phyloP scores from a whole-genome alignment of 2,329 filamentous ascomycete genomes.

The Basipetospora chlamydospora region DNA sequence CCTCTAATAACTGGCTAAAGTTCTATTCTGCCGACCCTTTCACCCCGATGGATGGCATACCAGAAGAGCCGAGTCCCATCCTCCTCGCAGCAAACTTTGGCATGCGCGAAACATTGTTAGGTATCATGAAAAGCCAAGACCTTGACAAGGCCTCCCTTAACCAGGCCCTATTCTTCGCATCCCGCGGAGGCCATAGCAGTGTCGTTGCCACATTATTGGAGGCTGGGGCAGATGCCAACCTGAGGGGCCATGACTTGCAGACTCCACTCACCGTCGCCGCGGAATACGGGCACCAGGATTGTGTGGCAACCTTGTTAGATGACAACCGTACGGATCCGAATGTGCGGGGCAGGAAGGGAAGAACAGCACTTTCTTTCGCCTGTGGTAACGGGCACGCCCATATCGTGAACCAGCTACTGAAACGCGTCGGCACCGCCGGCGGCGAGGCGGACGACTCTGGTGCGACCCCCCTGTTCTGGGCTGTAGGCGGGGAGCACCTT shows the following conservation, averaged over 20 bases:
- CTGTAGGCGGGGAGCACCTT: conserved; percentile 14
- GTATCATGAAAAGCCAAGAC: conserved; percentile 8
- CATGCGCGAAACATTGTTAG: conserved; percentile 11
- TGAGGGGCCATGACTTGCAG: conserved; percentile 9
- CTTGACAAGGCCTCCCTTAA: conserved; percentile 7
- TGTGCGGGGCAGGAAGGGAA: conserved; percentile 8
- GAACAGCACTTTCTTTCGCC: conserved; percentile 19
- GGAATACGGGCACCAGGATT: conserved; percentile 14
- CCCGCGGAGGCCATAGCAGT: conserved; percentile 11
- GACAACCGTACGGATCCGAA: conserved; percentile 13
- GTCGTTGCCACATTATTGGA: conserved; percentile 13
- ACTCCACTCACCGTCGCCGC: conserved; percentile 16
- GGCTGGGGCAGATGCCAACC: conserved; percentile 12
- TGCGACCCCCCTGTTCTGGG: conserved; percentile 19
- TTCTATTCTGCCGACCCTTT: conserved; percentile 14
- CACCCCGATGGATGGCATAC: conserved; percentile 11
- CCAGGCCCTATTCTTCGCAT: conserved; percentile 17
- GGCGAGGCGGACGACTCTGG: conserved; percentile 13
- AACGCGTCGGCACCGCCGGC: conserved; percentile 8
- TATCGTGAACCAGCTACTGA: conserved; percentile 14
- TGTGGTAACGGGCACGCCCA: conserved; percentile 16
- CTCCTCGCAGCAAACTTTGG: conserved; percentile 19
- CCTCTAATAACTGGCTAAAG: conserved; percentile 18
- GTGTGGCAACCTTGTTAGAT: conserved; percentile 13
- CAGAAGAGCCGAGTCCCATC: conserved; percentile 11